Evolutionary conservation across 2,329 filamentous ascomycete genomes (phyloP).

Genomic region (Phaeosphaeriaceae sp.): DNA sequence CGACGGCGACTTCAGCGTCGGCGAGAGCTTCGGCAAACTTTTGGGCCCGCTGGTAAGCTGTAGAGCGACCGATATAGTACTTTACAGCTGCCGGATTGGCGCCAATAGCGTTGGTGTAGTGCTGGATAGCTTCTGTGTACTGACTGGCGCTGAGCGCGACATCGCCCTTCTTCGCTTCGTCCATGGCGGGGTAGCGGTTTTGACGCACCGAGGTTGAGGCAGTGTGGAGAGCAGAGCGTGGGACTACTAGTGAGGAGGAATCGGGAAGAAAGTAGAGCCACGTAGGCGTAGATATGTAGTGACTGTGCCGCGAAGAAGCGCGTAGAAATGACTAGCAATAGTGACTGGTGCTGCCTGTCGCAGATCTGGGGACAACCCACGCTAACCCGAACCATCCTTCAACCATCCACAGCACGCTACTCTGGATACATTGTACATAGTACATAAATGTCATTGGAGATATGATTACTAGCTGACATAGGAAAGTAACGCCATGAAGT

Average conservation of each 20-base stretch:
- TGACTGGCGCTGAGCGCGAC: constrained; percentile 68
- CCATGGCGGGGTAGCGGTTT: constrained; percentile 51
- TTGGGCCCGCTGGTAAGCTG: constrained; percentile 72
- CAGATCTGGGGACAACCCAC: background rate
- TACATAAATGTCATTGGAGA: no score
- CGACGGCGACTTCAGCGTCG: constrained; percentile 60
- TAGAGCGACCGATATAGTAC: constrained; percentile 84
- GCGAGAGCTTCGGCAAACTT: constrained; percentile 56
- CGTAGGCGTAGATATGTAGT: background rate
- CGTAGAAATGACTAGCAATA: background rate
- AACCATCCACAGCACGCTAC: background rate
- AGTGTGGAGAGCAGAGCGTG: background rate
- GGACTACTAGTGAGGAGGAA: background rate
- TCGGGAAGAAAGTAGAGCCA: background rate
- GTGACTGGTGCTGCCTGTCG: background rate
- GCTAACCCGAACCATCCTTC: background rate
- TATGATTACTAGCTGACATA: background rate
- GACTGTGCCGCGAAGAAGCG: background rate
- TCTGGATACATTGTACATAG: no score
- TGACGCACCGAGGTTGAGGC: background rate
- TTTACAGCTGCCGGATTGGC: constrained; percentile 71
- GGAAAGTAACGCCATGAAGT: constrained; percentile 2
- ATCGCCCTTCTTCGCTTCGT: constrained; percentile 63
- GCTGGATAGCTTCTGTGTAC: constrained; percentile 70
- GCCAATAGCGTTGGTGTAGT: constrained; percentile 69